Evolutionary conservation across 495 filamentous ascomycete genomes (phyloP), one percentile per base, ranked within the genome.

Genomic region (Paragyromitra xinjiangensis): DNA sequence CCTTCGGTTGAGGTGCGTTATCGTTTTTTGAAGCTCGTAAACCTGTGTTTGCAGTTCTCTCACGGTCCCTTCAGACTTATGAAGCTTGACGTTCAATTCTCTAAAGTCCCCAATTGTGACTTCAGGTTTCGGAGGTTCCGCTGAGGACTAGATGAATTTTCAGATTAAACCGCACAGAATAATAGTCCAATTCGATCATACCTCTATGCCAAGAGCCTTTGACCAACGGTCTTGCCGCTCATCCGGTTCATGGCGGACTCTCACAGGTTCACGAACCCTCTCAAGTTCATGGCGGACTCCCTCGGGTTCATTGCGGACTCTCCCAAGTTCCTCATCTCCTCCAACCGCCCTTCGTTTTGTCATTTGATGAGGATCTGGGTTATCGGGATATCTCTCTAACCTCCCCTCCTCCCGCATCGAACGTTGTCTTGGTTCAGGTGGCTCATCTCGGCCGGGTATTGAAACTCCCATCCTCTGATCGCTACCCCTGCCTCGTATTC

Each of bases 1-100:
- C 19, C 70, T 64, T 34, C n/a, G 37, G 14, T 73, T 63, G 16
- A 73, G 34, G 34, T 63, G 61, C 9, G 48, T 24, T 65, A 73
- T 73, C 14, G 61, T 65, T 65, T 44, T 40, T 16, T 62, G 64
- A 5, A 73, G 22, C 7, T 39, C 45, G 3, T 29, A 56, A 26
- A 73, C 45, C 14, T 73, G 62, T 0, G 3, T 16, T 12, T 73
- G 12, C 3, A n/a, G 42, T 48, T 73, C 70, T 44, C 24, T 24
- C 3, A 58, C 26, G 1, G 37, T 73, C 7, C 19, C 61, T 16
- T 65, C 61, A 29, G 70, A 34, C 9, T 73, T 37, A 5, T 19
- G 14, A 39, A 65, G 39, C 44, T 65, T 65, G 14, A 8, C 5
- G 16, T 1, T 11, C 6, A 42, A 24, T 8, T 64, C 58, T 19